phyloP scores from a whole-genome alignment of 1,139 yeast species.

The Protomyces gravidus region DNA sequence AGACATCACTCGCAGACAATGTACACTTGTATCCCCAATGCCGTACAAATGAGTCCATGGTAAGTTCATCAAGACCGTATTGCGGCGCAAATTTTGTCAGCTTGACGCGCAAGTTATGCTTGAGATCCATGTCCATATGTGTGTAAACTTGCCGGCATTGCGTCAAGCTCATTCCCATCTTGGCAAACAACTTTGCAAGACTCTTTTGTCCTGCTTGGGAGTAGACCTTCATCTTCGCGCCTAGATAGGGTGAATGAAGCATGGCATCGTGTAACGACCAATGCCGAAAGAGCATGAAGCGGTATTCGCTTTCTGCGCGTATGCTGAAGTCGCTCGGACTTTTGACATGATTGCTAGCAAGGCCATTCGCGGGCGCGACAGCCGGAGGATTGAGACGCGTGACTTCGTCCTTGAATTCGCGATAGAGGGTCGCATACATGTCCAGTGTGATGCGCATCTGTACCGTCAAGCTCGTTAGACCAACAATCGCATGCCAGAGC shows the following conservation, averaged over 20 bases:
- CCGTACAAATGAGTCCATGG: slow-evolving; percentile 79
- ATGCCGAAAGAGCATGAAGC: slow-evolving; percentile 79
- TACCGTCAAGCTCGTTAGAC: slow-evolving; percentile 75
- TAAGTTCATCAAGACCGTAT: slow-evolving; percentile 78
- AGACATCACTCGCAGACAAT: slow-evolving; percentile 88
- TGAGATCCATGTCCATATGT: slow-evolving; percentile 77
- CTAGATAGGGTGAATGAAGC: slow-evolving; percentile 81
- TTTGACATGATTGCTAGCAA: slow-evolving; percentile 39
- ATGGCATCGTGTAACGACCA: slow-evolving; percentile 92
- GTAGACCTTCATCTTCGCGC: slow-evolving; percentile 82
- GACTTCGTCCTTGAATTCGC: slow-evolving; percentile 78
- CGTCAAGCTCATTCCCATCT: slow-evolving; percentile 88
- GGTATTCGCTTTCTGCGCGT: slow-evolving; percentile 74
- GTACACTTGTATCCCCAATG: slow-evolving; percentile 84
- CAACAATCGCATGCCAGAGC: slow-evolving; percentile 85
- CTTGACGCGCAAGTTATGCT: slow-evolving; percentile 64
- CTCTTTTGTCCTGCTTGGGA: slow-evolving; percentile 85
- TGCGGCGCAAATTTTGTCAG: slow-evolving; percentile 66
- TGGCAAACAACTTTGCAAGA: slow-evolving; percentile 85
- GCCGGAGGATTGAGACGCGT: slow-evolving; percentile 54
- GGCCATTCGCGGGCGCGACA: slow-evolving; percentile 36
- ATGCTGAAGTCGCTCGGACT: slow-evolving; percentile 58
- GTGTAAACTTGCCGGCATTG: slow-evolving; percentile 91
- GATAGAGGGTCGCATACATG: slow-evolving; percentile 67
- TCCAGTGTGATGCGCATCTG: slow-evolving; percentile 56